Evolutionary conservation across 202 grass and related monocot species (phyloP), one percentile per base, ranked within the genome.

Genomic region (Bolboschoenoplectus hybrid): DNA sequence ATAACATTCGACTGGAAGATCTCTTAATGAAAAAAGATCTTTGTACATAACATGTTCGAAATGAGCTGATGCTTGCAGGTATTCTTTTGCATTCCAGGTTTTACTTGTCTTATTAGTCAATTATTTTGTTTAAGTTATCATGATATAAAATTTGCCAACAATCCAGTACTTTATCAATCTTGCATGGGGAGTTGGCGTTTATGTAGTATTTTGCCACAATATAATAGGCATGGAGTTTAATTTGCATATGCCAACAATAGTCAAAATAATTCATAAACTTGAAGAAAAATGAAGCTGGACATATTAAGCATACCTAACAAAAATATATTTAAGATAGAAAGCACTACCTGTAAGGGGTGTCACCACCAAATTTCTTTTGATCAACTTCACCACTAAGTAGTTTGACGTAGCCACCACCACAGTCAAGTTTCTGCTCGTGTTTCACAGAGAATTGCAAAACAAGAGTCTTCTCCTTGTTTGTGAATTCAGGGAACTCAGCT

Each of bases 371-470:
- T 82, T 93, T 93, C 82, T 93, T 96, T 74, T 96, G 93, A 66
- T 96, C 93, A 62, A 96, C 64, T 60, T 91, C 93, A 50, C 86
- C 88, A 16, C 88, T 92, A n/a, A 96, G 84, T 68, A 96, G 64
- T 84, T 96, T 96, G 20, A 96, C 76, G 41, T 96, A 96, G 5
- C 91, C 93, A 85, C 93, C 93, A 76, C 91, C 91, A 1, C 93
- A 96, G 88, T 93, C 93, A 70, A 93, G 89, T 47, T 95, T 95
- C 77, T 95, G 93, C 82, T 95, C 91, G 11, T 93, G 93, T 76
- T 95, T 95, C 19, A 95, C 91, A 53, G 93, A 90, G 78, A 93
- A 95, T 40, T 95, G 91, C 71, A 95, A 71, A 63, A 95, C 93
- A 34, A 95, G 67, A 36, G 91, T 88, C 82, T 89, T 93, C 1